phyloP scores from a whole-genome alignment of 2,329 filamentous ascomycete species.

The Hymenoscyphus infarciens region DNA sequence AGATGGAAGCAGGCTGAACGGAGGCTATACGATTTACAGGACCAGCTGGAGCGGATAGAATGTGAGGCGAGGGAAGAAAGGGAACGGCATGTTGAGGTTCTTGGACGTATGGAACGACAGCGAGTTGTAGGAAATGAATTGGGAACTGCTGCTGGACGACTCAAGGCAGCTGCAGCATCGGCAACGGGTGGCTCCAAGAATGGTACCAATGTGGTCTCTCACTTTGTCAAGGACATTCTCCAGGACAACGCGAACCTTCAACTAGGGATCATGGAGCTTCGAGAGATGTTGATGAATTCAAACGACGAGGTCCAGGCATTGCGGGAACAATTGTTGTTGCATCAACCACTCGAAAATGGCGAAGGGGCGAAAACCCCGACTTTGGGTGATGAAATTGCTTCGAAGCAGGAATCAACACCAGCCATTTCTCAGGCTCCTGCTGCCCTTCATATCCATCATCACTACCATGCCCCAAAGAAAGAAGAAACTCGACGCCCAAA shows the following conservation, averaged over 20 bases:
- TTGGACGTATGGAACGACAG: slow-evolving; percentile 79
- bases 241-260: slow-evolving; percentile 95
- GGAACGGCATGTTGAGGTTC: slow-evolving; percentile 75
- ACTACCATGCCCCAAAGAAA: slow-evolving; percentile 73
- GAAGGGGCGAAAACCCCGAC: slow-evolving; percentile 44
- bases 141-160: slow-evolving; percentile 70
- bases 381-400: slow-evolving; percentile 68
- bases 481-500: slow-evolving; percentile 60
- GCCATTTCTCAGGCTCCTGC: slow-evolving; percentile 48
- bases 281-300: slow-evolving; percentile 85
- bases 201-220: slow-evolving; percentile 74
- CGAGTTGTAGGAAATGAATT: slow-evolving; percentile 79
- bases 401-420: slow-evolving; percentile 37
- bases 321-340: slow-evolving; percentile 74
- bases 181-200: slow-evolving; percentile 57
- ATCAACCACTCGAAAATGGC: slow-evolving; percentile 60
- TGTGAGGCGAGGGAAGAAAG: slow-evolving; percentile 75
- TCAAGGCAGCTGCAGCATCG: slow-evolving; percentile 65
- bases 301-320: slow-evolving; percentile 91
- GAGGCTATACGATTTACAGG: slow-evolving; percentile 72
- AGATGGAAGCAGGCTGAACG: slow-evolving; percentile 84
- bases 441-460: slow-evolving; percentile 89
- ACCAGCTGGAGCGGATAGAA: slow-evolving; percentile 86
- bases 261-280: slow-evolving; percentile 82
- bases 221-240: slow-evolving; percentile 92